Conservation (phyloP, 1,284 basidiomycete genomes). For the Ustilago crameri region DNA sequence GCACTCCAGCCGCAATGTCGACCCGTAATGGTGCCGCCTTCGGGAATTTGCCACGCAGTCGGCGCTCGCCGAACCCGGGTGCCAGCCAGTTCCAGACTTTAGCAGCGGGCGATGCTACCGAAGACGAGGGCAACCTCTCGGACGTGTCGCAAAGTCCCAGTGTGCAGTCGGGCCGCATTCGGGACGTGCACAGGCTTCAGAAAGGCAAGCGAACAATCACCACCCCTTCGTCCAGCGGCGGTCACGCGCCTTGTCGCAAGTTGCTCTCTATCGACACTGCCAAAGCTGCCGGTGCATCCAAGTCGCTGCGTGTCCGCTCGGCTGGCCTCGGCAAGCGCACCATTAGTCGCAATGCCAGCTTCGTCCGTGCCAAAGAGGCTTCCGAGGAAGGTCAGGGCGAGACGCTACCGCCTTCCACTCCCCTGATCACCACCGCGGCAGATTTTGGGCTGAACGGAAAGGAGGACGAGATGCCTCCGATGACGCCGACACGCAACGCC, state of each 20-base stretch:
- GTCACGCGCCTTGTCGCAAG: slow-evolving; percentile 34
- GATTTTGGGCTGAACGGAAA: slow-evolving; percentile 8
- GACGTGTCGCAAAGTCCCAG: slow-evolving; percentile 42
- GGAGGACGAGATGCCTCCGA: slow-evolving; percentile 41
- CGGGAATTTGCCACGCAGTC: slow-evolving; percentile 26
- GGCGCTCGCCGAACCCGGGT: slow-evolving; percentile 20
- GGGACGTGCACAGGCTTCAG: slow-evolving; percentile 37
- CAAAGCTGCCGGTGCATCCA: slow-evolving; percentile 38
- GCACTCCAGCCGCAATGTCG: slow-evolving; percentile 29
- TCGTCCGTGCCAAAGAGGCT: slow-evolving; percentile 8
- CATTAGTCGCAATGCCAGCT: slow-evolving; percentile 44
- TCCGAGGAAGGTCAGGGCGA: slow-evolving; percentile 6
- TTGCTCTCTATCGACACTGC: slow-evolving; percentile 40
- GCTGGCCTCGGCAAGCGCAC: slow-evolving; percentile 39
- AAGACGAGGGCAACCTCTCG: slow-evolving; percentile 39
- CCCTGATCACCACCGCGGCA: slow-evolving; percentile 16
- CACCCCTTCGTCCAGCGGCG: slow-evolving; percentile 15
- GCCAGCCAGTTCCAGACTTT: slow-evolving; percentile 11
- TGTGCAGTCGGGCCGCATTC: slow-evolving; percentile 35
- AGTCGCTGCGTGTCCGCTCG: slow-evolving; percentile 41
- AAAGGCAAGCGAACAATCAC: slow-evolving; percentile 40
- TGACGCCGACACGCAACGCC: slow-evolving; percentile 62
- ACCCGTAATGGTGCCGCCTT: slow-evolving; percentile 24
- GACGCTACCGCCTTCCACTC: slow-evolving; percentile 34
- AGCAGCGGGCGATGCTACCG: slow-evolving; percentile 20